A percentile compares a stretch with the other conserved stretches of the same genome.
Conservation (phyloP, 2,329 filamentous ascomycete species). For the Ilyonectria robusta region DNA sequence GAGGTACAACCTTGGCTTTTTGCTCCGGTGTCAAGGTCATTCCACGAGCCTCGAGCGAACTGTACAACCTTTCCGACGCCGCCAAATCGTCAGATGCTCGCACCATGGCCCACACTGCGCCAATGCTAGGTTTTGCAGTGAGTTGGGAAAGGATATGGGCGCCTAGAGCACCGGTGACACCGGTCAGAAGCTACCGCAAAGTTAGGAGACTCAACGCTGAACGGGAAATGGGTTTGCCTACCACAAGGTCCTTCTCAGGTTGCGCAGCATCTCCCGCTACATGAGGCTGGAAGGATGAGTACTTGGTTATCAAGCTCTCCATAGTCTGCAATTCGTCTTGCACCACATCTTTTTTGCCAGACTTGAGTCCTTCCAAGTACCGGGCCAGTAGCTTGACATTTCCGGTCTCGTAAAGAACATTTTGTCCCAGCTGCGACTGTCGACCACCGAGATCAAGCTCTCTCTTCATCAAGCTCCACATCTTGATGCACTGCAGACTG, state of each 20-base stretch:
- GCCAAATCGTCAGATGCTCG: slow-evolving; percentile 29
- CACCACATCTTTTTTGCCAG: slow-evolving; percentile 28
- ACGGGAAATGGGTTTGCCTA: slow-evolving; percentile 33
- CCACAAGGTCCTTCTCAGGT: slow-evolving; percentile 51
- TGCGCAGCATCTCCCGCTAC: slow-evolving; percentile 33
- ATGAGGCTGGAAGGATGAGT: slow-evolving; percentile 51
- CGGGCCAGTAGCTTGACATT: slow-evolving; percentile 36
- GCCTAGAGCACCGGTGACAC: slow-evolving; percentile 73
- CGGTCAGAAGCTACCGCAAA: slow-evolving; percentile 64
- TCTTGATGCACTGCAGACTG: slow-evolving; percentile 70
- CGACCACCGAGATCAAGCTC: slow-evolving; percentile 64
- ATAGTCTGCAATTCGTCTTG: slow-evolving; percentile 51
- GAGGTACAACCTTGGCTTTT: slow-evolving; percentile 41
- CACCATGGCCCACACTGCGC: slow-evolving; percentile 57
- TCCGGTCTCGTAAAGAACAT: slow-evolving; percentile 71
- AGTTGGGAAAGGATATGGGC: slow-evolving; percentile 71
- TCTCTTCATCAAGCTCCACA: slow-evolving; percentile 66
- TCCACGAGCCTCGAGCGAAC: slow-evolving; percentile 30
- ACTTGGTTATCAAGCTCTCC: slow-evolving; percentile 54
- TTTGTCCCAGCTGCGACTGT: slow-evolving; percentile 61
- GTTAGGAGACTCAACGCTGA: accelerated
- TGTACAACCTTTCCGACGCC: slow-evolving; percentile 29
- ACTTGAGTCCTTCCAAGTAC: slow-evolving; percentile 44
- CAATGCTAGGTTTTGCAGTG: slow-evolving; percentile 70
- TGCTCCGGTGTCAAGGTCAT: slow-evolving; percentile 32